Percentiles rank a stretch among this genome's conserved stretches.
These are phyloP conservation scores for Macadamia tetraphylla DNA, from an alignment of 164 flowering plant genomes.

Conservation along the genomic window DNA sequence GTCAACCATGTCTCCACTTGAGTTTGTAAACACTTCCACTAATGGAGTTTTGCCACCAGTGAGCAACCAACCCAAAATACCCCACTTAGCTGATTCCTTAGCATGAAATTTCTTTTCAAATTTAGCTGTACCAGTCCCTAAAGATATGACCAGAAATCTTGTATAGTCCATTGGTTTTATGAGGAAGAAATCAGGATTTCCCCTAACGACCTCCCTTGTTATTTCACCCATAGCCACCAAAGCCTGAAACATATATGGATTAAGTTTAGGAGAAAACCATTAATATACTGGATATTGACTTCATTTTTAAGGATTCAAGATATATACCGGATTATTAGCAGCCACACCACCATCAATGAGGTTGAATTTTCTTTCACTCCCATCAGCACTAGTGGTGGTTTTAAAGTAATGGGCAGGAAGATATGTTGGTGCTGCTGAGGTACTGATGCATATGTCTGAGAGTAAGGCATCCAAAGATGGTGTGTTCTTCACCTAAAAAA, in stretches of 20 bases:
- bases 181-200: constrained; percentile 22
- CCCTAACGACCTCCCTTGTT: constrained; percentile 11
- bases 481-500: constrained; percentile 20
- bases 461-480: constrained; percentile 24
- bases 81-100: constrained; percentile 29
- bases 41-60: constrained; percentile 23
- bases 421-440: constrained; percentile 32
- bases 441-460: constrained; percentile 27
- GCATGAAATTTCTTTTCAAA: constrained; percentile 18
- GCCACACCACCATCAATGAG: constrained; percentile 30
- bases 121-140: constrained; percentile 35
- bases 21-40: constrained; percentile 21
- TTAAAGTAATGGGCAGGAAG: constrained; percentile 22
- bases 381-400: neutral
- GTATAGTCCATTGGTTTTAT: constrained; percentile 24
- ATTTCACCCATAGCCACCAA: constrained; percentile 30
- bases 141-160: constrained; percentile 28
- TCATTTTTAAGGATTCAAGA: too few species aligned
- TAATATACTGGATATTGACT: too few species aligned
- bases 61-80: constrained; percentile 24
- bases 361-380: constrained; percentile 17
- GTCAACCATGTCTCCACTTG: constrained; percentile 34
- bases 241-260: constrained; percentile 12
- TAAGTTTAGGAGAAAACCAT: neutral
- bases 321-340: constrained; percentile 27